phyloP scores from a whole-genome alignment of 768 basidiomycete species.

The Holtermanniella nyarrowii region DNA sequence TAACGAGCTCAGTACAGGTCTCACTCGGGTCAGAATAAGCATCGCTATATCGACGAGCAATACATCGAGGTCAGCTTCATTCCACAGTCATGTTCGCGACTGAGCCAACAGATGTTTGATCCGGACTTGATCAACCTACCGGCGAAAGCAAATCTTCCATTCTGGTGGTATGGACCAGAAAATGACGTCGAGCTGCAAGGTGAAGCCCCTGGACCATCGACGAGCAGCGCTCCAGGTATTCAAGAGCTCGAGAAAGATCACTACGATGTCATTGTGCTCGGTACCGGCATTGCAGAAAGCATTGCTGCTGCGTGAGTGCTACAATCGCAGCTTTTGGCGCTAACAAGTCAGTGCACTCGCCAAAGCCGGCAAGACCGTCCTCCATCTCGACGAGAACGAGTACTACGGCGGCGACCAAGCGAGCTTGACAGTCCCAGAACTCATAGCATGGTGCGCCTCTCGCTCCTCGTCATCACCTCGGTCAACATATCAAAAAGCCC shows the following conservation, averaged over 20 bases:
- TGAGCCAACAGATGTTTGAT: conserved; percentile 23
- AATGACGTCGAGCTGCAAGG: no score
- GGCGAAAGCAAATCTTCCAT: conserved; percentile 8
- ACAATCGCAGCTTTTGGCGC: conserved; percentile 1
- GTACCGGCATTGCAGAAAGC: conserved; percentile 60
- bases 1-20: conserved; percentile 23
- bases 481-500: not conserved
- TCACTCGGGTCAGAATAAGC: conserved; percentile 32
- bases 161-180: conserved; percentile 17
- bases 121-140: conserved; percentile 36
- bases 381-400: conserved; percentile 71
- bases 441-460: conserved; percentile 56
- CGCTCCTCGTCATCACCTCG: conserved; percentile 20
- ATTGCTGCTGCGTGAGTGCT: conserved; percentile 72
- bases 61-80: conserved; percentile 32
- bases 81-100: not conserved
- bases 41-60: conserved; percentile 35
- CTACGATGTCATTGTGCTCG: conserved; percentile 45
- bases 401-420: conserved; percentile 83
- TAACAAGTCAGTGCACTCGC: conserved; percentile 60
- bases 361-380: conserved; percentile 75
- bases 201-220: no score
- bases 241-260: conserved; percentile 33
- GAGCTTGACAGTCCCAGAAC: conserved; percentile 68
- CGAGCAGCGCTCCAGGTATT: no score